Percentiles rank a stretch among this genome's conserved stretches.
These are phyloP conservation scores for Liquidambar formosana DNA, from an alignment of 164 flowering plant genomes.

Conservation along the genomic window DNA sequence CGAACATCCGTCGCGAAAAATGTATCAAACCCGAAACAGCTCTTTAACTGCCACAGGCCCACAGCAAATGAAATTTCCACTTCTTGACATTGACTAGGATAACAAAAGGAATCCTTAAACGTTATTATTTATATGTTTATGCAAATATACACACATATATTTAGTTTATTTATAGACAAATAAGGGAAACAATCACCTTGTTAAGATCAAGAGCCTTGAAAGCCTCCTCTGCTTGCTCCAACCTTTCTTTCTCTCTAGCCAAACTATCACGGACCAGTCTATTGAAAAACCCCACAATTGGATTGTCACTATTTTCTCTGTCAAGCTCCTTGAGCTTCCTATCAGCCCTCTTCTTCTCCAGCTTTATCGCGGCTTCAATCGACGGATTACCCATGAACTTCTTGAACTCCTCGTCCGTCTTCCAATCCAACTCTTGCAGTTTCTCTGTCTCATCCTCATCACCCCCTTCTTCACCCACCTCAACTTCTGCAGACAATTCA, in stretches of 20 bases:
- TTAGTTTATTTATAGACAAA: not conserved
- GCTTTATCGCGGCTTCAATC: slow-evolving; percentile 90
- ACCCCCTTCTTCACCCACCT: slow-evolving; percentile 8
- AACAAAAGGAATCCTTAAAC: too few species aligned
- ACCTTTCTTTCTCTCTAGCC: slow-evolving; percentile 68
- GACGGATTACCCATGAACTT: slow-evolving; percentile 97
- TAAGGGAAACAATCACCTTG: slow-evolving; percentile 46
- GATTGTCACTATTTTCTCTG: slow-evolving; percentile 57
- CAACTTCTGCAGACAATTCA: slow-evolving; percentile 19
- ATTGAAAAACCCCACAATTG: slow-evolving; percentile 53
- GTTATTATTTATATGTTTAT: too few species aligned
- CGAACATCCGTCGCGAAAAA: slow-evolving; percentile 91
- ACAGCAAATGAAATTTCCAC: too few species aligned
- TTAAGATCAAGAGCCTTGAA: slow-evolving; percentile 94
- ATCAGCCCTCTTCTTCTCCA: slow-evolving; percentile 93
- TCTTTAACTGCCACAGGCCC: slow-evolving; percentile 80
- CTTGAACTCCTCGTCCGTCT: slow-evolving; percentile 90
- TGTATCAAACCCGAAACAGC: slow-evolving; percentile 88
- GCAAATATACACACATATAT: too few species aligned
- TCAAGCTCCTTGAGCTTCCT: slow-evolving; percentile 87
- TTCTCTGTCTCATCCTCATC: slow-evolving; percentile 24
- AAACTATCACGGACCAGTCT: slow-evolving; percentile 53
- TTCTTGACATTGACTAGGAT: too few species aligned
- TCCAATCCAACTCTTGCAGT: slow-evolving; percentile 86
- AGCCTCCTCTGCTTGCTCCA: slow-evolving; percentile 81